Percentiles rank a stretch among this genome's conserved stretches.
phyloP scores from a whole-genome alignment of 768 basidiomycete species.

The Boletus sp. region DNA sequence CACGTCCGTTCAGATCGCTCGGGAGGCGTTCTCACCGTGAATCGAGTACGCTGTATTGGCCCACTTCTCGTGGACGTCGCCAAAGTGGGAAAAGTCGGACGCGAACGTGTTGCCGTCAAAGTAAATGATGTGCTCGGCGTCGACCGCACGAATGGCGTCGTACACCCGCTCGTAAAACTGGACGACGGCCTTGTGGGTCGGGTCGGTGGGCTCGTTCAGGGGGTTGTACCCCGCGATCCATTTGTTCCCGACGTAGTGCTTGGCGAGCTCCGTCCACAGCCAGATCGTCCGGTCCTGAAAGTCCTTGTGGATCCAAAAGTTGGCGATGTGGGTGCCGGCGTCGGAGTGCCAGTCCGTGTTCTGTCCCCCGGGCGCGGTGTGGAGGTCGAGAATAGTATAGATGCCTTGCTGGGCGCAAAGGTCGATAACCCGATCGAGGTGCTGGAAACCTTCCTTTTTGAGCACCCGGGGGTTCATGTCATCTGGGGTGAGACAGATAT shows the following conservation, averaged over 20 bases:
- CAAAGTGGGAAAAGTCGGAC: slow-evolving; percentile 72
- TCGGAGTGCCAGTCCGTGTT: slow-evolving; percentile 83
- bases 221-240: slow-evolving; percentile 90
- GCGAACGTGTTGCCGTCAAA: slow-evolving; percentile 86
- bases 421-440: slow-evolving; percentile 79
- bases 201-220: slow-evolving; percentile 78
- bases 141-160: slow-evolving; percentile 66
- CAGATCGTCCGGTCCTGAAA: slow-evolving; percentile 77
- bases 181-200: slow-evolving; percentile 61
- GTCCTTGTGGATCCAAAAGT: slow-evolving; percentile 83
- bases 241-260: slow-evolving; percentile 71
- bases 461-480: slow-evolving; percentile 79
- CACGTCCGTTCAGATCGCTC: neutral
- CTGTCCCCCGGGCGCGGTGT: slow-evolving; percentile 73
- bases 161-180: slow-evolving; percentile 68
- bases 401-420: slow-evolving; percentile 74
- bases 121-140: slow-evolving; percentile 72
- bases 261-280: slow-evolving; percentile 76
- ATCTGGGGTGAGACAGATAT: slow-evolving; percentile 35
- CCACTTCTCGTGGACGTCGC: slow-evolving; percentile 60
- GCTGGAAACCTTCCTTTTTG: slow-evolving; percentile 72
- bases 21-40: slow-evolving; percentile 46
- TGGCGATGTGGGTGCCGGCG: slow-evolving; percentile 64
- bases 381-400: slow-evolving; percentile 78
- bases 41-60: slow-evolving; percentile 75